Evolutionary conservation across 2,329 filamentous ascomycete species (phyloP), one percentile per base, ranked within the genome.

Genomic region (Colletotrichum siamense): DNA sequence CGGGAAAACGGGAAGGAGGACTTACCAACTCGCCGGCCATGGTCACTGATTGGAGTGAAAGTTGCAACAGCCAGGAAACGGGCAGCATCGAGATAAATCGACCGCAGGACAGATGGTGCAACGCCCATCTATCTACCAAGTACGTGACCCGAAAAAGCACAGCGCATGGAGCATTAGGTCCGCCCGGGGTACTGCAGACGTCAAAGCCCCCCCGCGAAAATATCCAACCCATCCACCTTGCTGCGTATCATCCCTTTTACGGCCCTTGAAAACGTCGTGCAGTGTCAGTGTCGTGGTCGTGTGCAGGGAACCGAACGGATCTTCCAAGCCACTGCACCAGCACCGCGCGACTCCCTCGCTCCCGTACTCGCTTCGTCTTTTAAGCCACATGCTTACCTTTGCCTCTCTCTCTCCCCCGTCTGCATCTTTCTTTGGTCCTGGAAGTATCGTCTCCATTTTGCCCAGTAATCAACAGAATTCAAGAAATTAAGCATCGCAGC

Each of bases 161-260:
- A 63, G 64, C 26, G 65, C 55, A 30, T 68, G 71, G 71, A 73
- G 73, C 57, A 52, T 65, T 36, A 76, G 73, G 70, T 69, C 73
- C 70, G 73, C 69, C 52, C 52, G 62, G 30, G 64, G 39, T 52
- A 24, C 34, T 57, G 57, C 15, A 36, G 69, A 67, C 55, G 62
- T 67, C 62, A 63, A 73, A 75, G 72, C 68, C 44, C 72, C 72
- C 69, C 34, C 49, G 32, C 44, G 44, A 32, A n/a, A 30, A 66
- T 66, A 66, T 52, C 34, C 63, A 66, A 64, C 24, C 34, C 34
- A 22, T 26, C n/a, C 34, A 64, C 62, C 32, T 64, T 44, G 34
- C 62, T 64, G 34, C 32, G 62, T 36, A 64, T 55, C 44, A 68
- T 68, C 22, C 65, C 65, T 36, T 68, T 28, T 22, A 59, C 44